A percentile compares a stretch with the other conserved stretches of the same genome.
Evolutionary conservation across 2,329 filamentous ascomycete species (phyloP).

Genomic region (Sordariomycetes sp.): DNA sequence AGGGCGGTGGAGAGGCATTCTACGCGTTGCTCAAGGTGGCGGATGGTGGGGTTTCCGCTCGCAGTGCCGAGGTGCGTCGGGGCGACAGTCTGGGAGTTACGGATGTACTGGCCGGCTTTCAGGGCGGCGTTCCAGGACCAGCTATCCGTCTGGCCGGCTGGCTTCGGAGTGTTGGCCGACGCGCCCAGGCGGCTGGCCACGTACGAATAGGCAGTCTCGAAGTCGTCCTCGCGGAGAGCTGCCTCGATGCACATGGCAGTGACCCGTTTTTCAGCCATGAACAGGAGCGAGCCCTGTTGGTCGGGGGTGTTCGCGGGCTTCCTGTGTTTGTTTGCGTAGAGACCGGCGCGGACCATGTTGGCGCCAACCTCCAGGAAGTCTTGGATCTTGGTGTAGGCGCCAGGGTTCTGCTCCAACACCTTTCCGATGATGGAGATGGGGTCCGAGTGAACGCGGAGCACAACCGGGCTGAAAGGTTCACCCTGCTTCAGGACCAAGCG

Average conservation of each 20-base stretch:
- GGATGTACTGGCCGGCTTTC: conserved; percentile 64
- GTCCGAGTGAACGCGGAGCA: conserved; percentile 66
- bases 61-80: conserved; percentile 51
- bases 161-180: neutral
- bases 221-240: conserved; percentile 65
- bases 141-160: conserved; percentile 33
- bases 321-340: conserved; percentile 14
- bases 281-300: conserved; percentile 16
- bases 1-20: conserved; percentile 69
- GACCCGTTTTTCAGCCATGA: conserved; percentile 51
- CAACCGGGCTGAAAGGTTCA: conserved; percentile 69
- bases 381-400: conserved; percentile 64
- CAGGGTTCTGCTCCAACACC: conserved; percentile 64
- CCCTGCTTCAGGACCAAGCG: conserved; percentile 69
- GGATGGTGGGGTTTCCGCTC: conserved; percentile 50
- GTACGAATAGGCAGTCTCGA: conserved; percentile 80
- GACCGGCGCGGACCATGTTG: conserved; percentile 53
- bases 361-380: conserved; percentile 60
- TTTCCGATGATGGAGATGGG: conserved; percentile 63
- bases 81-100: conserved; percentile 38
- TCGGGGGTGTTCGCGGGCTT: neutral
- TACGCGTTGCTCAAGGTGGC: conserved; percentile 70
- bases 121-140: conserved; percentile 73
- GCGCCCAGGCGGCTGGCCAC: conserved; percentile 57
- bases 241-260: conserved; percentile 73